phyloP scores from a whole-genome alignment of 805 yeast species.

The Teunomyces cretensis region DNA sequence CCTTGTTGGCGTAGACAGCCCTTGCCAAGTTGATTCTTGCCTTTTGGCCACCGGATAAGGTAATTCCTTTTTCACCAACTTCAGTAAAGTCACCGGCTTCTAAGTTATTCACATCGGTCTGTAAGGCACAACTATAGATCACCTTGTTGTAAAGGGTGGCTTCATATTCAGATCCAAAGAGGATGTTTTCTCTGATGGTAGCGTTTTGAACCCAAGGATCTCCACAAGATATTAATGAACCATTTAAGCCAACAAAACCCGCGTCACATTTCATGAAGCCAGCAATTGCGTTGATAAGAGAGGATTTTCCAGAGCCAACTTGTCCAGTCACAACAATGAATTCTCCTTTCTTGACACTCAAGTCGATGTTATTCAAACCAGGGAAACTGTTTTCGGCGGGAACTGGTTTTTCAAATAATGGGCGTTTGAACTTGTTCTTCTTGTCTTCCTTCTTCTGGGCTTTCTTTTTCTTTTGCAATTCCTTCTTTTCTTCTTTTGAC shows the following conservation, averaged over 20 bases:
- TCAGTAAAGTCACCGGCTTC: slow-evolving; percentile 27
- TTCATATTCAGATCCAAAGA: slow-evolving; percentile 27
- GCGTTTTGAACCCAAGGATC: slow-evolving; percentile 39
- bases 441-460: neutral
- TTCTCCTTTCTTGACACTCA: slow-evolving; percentile 30
- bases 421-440: neutral
- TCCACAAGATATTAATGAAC: slow-evolving; percentile 31
- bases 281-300: slow-evolving; percentile 35
- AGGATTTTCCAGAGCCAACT: slow-evolving; percentile 38
- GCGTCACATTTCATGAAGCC: slow-evolving; percentile 31
- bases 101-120: neutral
- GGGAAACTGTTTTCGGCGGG: neutral
- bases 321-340: slow-evolving; percentile 37
- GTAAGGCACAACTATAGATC: slow-evolving; percentile 11
- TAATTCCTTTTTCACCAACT: slow-evolving; percentile 39
- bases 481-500: slow-evolving; percentile 1
- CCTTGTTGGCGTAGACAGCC: slow-evolving; percentile 32
- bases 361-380: slow-evolving; percentile 22
- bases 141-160: slow-evolving; percentile 24
- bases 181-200: slow-evolving; percentile 32
- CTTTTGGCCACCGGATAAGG: slow-evolving; percentile 39
- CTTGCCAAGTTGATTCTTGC: slow-evolving; percentile 37
- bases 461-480: neutral
- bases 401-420: neutral
- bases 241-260: slow-evolving; percentile 25